Evolutionary conservation across 192 early-diverging fungal genomes (phyloP).

Genomic region (Linderina pennispora): DNA sequence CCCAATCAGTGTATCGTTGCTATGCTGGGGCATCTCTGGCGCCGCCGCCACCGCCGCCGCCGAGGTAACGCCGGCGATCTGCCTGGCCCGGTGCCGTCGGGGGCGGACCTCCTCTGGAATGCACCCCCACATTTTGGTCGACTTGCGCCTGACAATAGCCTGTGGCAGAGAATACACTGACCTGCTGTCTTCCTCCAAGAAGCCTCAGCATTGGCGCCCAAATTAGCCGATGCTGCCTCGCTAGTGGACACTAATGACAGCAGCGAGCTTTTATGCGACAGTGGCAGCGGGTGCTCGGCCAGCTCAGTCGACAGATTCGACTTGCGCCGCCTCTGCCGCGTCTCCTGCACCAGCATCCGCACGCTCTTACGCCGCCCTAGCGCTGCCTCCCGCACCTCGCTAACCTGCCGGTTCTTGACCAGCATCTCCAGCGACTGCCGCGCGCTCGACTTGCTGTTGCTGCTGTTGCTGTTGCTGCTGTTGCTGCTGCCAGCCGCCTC

Average conservation of each 20-base stretch:
- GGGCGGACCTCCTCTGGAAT: constrained; percentile 45
- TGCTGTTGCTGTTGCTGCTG: not conserved
- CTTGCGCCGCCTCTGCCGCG: constrained; percentile 18
- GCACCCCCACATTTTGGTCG: constrained; percentile 48
- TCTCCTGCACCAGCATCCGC: constrained; percentile 47
- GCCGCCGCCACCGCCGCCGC: not conserved
- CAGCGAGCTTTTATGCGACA: not conserved
- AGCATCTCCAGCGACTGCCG: not conserved
- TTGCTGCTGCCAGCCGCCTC: not conserved
- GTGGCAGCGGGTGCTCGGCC: constrained; percentile 6
- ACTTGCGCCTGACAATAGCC: constrained; percentile 45
- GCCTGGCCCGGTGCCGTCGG: not conserved
- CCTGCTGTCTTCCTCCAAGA: no score
- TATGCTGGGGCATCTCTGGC: no score
- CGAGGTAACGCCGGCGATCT: not conserved
- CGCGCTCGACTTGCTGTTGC: not conserved
- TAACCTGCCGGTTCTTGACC: not conserved
- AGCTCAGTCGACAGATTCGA: no score
- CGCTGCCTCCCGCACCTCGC: not conserved
- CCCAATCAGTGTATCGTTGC: no score
- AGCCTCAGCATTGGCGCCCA: no score
- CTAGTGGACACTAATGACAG: no score
- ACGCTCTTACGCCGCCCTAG: constrained; percentile 46
- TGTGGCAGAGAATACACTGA: constrained; percentile 3
- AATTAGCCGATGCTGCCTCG: no score